phyloP scores from a whole-genome alignment of 225 moss, liverwort and hornwort genomes.

The Neckera pumila region DNA sequence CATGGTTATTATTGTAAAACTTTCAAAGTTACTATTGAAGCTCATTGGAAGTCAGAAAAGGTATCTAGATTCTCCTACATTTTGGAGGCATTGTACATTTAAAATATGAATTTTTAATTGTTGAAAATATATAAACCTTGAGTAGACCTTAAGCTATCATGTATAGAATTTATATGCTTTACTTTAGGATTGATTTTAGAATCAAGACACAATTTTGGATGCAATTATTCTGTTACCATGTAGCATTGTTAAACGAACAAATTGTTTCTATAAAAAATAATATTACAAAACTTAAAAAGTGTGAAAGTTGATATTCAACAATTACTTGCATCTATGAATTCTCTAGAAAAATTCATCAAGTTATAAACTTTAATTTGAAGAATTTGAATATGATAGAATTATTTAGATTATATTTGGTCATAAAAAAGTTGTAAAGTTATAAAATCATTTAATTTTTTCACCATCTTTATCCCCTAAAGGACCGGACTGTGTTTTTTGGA shows the following conservation, averaged over 20 bases:
- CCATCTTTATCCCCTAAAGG: too few relatives aligned
- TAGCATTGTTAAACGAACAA: background rate
- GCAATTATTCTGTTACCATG: accelerated
- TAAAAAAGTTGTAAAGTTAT: background rate
- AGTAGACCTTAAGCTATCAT: background rate
- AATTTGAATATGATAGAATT: background rate
- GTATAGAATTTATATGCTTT: background rate
- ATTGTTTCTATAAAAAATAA: too few relatives aligned
- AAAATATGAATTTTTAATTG: background rate
- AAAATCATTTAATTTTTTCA: background rate
- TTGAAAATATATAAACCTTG: background rate
- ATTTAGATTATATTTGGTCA: background rate
- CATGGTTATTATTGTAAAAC: background rate
- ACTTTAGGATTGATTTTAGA: background rate
- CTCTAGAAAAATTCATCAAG: background rate
- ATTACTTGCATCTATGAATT: background rate
- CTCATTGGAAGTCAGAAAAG: accelerated
- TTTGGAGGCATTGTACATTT: accelerated
- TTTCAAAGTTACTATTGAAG: background rate
- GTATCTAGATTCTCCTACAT: background rate
- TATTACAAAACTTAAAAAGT: background rate
- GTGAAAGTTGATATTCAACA: background rate
- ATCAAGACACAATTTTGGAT: accelerated
- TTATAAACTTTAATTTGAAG: background rate
- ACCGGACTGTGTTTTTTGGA: too few relatives aligned